A percentile compares a stretch with the other conserved stretches of the same genome.
phyloP scores from a whole-genome alignment of 2,329 filamentous ascomycete species.

The Gaeumannomyces sp. region DNA sequence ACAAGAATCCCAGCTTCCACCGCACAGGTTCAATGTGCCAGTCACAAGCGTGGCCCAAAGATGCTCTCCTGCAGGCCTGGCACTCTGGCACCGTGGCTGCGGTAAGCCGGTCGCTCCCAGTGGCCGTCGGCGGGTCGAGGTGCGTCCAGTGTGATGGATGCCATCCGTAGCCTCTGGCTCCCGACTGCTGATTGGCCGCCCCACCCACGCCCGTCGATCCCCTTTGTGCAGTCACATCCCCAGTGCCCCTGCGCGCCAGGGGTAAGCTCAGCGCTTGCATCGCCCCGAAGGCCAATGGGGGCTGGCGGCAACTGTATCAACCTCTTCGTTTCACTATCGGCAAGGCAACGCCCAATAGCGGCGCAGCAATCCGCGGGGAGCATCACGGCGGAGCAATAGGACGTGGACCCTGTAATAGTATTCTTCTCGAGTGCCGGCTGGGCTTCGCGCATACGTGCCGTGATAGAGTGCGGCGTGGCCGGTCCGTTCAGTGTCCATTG shows the following conservation, averaged over 20 bases:
- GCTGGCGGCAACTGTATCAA: neutral
- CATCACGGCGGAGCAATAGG: neutral
- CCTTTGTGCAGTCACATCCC: neutral
- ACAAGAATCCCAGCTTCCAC: no score
- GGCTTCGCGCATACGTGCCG: neutral
- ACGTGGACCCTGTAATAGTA: neutral
- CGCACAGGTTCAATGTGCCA: neutral
- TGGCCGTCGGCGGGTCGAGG: neutral
- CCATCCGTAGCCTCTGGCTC: neutral
- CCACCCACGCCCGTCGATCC: neutral
- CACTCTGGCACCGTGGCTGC: neutral
- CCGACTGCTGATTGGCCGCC: neutral
- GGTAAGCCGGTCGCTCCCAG: neutral
- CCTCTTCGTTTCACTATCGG: neutral
- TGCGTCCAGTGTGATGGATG: neutral
- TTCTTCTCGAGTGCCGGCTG: neutral
- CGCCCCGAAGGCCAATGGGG: neutral
- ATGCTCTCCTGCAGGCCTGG: neutral
- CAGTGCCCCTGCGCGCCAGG: constrained; percentile 5
- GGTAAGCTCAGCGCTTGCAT: constrained; percentile 9
- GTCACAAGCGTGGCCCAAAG: neutral
- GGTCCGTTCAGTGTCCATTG: no score
- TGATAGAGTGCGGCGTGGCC: neutral
- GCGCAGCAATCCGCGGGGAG: neutral
- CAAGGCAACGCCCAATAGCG: constrained; percentile 6